These are phyloP conservation scores for Iberis pinnata DNA, from an alignment of 345 rosid species.

Conservation along the genomic window DNA sequence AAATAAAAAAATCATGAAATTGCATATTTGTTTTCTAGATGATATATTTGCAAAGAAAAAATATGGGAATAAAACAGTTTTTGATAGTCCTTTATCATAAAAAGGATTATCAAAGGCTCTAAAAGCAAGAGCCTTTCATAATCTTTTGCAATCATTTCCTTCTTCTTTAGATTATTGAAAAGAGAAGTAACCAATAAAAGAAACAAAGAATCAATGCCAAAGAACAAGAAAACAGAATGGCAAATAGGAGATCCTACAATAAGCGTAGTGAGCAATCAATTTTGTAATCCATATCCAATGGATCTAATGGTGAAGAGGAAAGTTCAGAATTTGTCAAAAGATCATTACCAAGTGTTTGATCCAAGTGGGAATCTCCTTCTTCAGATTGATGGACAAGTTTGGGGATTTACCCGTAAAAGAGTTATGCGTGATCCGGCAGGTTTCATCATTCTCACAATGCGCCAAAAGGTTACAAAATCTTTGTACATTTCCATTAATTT, in stretches of 20 bases:
- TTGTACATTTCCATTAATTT: too few species aligned
- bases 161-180: conserved; percentile 2
- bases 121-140: conserved; percentile 28
- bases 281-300: conserved; percentile 53
- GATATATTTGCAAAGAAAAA: conserved; percentile 13
- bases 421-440: conserved; percentile 61
- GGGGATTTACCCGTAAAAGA: conserved; percentile 49
- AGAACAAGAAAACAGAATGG: conserved; percentile 30
- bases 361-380: conserved; percentile 55
- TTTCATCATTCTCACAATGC: conserved; percentile 50
- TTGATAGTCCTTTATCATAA: conserved; percentile 18
- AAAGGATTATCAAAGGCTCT: conserved; percentile 23
- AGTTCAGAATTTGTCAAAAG: conserved; percentile 37
- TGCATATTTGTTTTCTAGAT: neutral
- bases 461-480: conserved; percentile 42
- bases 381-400: conserved; percentile 52
- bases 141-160: neutral
- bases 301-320: conserved; percentile 53
- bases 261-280: conserved; percentile 51
- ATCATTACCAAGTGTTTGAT: conserved; percentile 48
- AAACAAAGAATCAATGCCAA: conserved; percentile 27
- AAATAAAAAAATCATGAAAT: too few species aligned
- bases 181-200: too few species aligned
- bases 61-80: conserved; percentile 17
- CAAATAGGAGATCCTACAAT: conserved; percentile 37